Conservation (phyloP, 208 protist genomes). For the Leishmania martiniquensis region DNA sequence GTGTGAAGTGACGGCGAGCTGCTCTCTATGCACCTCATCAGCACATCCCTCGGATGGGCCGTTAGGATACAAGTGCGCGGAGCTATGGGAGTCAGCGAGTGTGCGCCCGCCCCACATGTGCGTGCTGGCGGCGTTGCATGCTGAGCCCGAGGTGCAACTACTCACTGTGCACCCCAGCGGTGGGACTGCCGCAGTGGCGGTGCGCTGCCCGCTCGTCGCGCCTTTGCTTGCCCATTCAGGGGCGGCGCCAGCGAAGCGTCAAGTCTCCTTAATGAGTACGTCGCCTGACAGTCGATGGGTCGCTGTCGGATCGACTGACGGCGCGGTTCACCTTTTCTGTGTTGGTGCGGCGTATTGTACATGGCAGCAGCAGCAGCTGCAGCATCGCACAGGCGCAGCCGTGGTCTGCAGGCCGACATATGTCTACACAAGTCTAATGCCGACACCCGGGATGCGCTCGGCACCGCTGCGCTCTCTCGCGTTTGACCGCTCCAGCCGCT, state of each 20-base stretch:
- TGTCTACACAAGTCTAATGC: conserved; percentile 27
- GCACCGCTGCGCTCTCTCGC: conserved; percentile 10
- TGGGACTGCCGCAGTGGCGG: not conserved
- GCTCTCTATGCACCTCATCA: not conserved
- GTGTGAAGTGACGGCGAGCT: conserved; percentile 10
- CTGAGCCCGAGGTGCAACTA: conserved; percentile 21
- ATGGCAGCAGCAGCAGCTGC: conserved; percentile 10
- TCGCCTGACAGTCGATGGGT: conserved; percentile 34
- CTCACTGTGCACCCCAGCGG: not conserved
- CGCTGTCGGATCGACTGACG: conserved; percentile 23
- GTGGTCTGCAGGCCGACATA: conserved; percentile 15
- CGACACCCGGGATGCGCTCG: conserved; percentile 4
- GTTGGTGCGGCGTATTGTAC: conserved; percentile 13
- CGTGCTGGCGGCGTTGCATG: conserved; percentile 3
- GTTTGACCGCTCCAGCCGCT: conserved; percentile 22
- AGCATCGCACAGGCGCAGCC: not conserved
- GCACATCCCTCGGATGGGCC: not conserved
- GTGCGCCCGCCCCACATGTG: not conserved
- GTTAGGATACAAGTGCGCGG: conserved; percentile 15
- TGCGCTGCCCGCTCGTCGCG: conserved; percentile 12
- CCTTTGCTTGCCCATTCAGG: not conserved
- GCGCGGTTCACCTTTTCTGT: conserved; percentile 32
- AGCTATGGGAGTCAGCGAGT: conserved; percentile 9
- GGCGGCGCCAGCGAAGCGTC: not conserved
- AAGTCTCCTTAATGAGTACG: conserved; percentile 8